Base-by-base conservation (phyloP, 306 rosid genomes). In the Malus sieversii region DNA sequence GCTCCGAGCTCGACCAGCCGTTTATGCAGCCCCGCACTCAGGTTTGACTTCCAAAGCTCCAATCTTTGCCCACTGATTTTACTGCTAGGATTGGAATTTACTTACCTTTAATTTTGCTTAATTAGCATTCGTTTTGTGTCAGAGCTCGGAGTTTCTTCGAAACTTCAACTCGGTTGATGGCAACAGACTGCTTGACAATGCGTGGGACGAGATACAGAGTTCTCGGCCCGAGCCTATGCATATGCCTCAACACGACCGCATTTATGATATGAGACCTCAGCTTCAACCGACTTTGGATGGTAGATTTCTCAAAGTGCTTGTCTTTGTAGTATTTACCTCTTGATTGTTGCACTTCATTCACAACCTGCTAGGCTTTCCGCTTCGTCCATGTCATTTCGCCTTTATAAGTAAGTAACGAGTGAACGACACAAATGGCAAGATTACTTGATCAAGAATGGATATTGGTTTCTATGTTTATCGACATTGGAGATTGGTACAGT, bases 201-300 rank as follows among this genome's bases (percentile, higher is more conserved):
- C 98, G 2, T 96, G 98, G 99, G 76, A 89, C 77, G 97, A 96
- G 84, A 73, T 88, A 65, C 98, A 87, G 69, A 86, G 65, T 38
- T 63, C 78, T 60, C 84, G 64, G 15, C 85, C 58, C 68, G 80
- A 71, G 38, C 81, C 84, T 70, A 78, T 74, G 45, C 76, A 73
- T 46, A 44, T 33, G n/a, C 30, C 82, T 52, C 85, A 85, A 62
- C 53, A 74, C 30, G 85, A 74, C 25, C 81, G 61, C 33, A 29
- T 81, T 42, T 82, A 80, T 74, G 88, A 79, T 52, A 75, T 78
- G 22, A 84, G 73, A 8, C 20, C 82, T 35, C 93, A 87, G 64
- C 83, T 83, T 83, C 96, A 84, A 71, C 89, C 94, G 4, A 10
- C 85, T 33, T 65, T 83, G 82, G 98, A 94, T n/a, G 98, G 93